A percentile compares a stretch with the other conserved stretches of the same genome.
phyloP scores from a whole-genome alignment of 495 filamentous ascomycete genomes.

The Penicillium steckii region DNA sequence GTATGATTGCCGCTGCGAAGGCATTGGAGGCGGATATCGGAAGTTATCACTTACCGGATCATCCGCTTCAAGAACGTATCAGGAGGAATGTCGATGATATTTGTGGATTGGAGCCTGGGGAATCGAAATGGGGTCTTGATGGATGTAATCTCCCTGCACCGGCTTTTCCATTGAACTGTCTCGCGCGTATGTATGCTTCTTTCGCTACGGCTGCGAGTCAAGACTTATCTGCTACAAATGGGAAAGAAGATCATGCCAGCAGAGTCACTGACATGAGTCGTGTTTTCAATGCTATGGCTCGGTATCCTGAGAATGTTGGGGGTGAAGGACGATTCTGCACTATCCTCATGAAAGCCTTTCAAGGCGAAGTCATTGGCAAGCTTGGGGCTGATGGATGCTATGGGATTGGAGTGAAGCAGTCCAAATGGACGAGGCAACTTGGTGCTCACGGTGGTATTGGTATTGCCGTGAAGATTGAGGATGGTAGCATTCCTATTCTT shows the following conservation, averaged over 20 bases:
- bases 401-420: slow-evolving; percentile 30
- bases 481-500: slow-evolving; percentile 34
- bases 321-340: slow-evolving; percentile 41
- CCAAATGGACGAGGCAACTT: slow-evolving; percentile 26
- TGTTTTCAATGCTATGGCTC: slow-evolving; percentile 35
- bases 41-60: slow-evolving; percentile 28
- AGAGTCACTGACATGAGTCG: slow-evolving; percentile 13
- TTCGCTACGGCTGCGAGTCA: slow-evolving; percentile 23
- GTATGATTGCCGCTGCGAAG: slow-evolving; percentile 38
- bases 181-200: slow-evolving; percentile 27
- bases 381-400: slow-evolving; percentile 41
- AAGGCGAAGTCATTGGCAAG: slow-evolving; percentile 33
- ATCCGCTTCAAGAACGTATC: slow-evolving; percentile 33
- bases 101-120: slow-evolving; percentile 12
- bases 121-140: slow-evolving; percentile 34
- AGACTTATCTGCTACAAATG: not conserved
- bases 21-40: slow-evolving; percentile 22
- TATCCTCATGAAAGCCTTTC: slow-evolving; percentile 29
- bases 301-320: slow-evolving; percentile 32
- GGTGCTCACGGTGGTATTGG: slow-evolving; percentile 33
- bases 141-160: slow-evolving; percentile 41
- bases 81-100: slow-evolving; percentile 28
- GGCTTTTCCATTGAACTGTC: slow-evolving; percentile 23
- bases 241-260: not conserved
- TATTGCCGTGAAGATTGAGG: slow-evolving; percentile 42